Evolutionary conservation across 1,139 yeast genomes (phyloP), one percentile per base, ranked within the genome.

Genomic region (Sugiyamaella neomexicana): DNA sequence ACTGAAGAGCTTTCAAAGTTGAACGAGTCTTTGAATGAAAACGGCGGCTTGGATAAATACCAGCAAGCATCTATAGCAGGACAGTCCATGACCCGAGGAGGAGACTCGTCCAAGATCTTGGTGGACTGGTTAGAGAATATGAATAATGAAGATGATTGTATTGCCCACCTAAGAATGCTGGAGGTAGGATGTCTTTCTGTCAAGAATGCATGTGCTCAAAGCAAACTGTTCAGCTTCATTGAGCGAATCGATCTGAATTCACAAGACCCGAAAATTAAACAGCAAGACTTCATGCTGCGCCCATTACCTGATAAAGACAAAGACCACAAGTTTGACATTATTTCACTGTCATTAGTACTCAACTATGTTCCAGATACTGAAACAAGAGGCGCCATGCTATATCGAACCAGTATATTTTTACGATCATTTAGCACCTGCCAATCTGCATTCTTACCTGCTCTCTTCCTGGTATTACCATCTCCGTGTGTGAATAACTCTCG

Each of bases 51-150:
- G 70, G 60, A 82, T 84, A 57, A 57, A 40, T 91, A 91, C 67
- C 98, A 91, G 65, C 73, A 78, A n/a, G 98, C 98, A 0, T 89
- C 97, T 1, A 80, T 87, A 0, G 81, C 84, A 50, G 98, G 98
- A 0, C 98, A 91, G 64, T 81, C 82, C 56, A 70, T 72, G 0
- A 77, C 78, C 46, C 72, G 98, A 58, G 98, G 98, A 0, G 96
- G 97, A 1, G 98, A 91, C 68, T 88, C 97, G 0, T 89, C 96
- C 1, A 87, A 85, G 62, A 73, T 80, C 57, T 71, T 89, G 45
- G 76, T 88, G 2, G 79, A 80, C 55, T 90, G 97, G 97, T 68
- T 89, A 23, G 62, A 71, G 56, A 60, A 68, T 4, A 9, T 17
- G 10, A 50, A 45, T 10, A 41, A 20, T 20, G 5, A 63, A 64